phyloP scores from a whole-genome alignment of 208 protist species.

The Leishmania major region DNA sequence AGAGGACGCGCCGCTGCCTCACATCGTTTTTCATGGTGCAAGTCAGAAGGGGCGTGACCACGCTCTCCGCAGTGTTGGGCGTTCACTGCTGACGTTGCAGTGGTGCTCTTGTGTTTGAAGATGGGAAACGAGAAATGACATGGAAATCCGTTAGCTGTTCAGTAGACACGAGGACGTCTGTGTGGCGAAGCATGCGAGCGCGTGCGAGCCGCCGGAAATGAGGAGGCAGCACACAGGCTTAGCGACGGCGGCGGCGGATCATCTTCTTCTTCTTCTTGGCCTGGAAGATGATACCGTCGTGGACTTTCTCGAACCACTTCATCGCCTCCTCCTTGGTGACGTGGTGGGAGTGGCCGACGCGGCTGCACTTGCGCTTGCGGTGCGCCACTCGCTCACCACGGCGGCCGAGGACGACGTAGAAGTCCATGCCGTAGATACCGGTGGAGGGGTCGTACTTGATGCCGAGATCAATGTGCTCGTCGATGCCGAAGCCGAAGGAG shows the following conservation, averaged over 20 bases:
- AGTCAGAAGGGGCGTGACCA: neutral
- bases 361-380: conserved; percentile 79
- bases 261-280: conserved; percentile 97
- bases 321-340: conserved; percentile 98
- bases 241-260: conserved; percentile 98
- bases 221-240: conserved; percentile 39
- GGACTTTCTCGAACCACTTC: conserved; percentile 99
- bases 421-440: conserved; percentile 99
- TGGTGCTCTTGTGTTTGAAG: neutral
- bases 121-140: conserved; percentile 15
- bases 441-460: conserved; percentile 99
- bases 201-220: neutral
- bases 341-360: conserved; percentile 95
- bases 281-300: conserved; percentile 97
- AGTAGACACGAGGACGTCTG: conserved; percentile 7
- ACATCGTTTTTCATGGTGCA: neutral
- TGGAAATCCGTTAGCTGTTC: conserved; percentile 12
- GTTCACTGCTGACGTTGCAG: neutral
- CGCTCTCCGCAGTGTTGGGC: neutral
- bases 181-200: neutral
- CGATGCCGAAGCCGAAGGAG: conserved; percentile 99
- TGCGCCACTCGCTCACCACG: conserved; percentile 96
- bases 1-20: neutral
- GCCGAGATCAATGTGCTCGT: conserved; percentile 99
- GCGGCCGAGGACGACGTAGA: conserved; percentile 98